Evolutionary conservation across 805 yeast genomes (phyloP), one percentile per base, ranked within the genome.

Genomic region (Torulaspora microellipsoides): DNA sequence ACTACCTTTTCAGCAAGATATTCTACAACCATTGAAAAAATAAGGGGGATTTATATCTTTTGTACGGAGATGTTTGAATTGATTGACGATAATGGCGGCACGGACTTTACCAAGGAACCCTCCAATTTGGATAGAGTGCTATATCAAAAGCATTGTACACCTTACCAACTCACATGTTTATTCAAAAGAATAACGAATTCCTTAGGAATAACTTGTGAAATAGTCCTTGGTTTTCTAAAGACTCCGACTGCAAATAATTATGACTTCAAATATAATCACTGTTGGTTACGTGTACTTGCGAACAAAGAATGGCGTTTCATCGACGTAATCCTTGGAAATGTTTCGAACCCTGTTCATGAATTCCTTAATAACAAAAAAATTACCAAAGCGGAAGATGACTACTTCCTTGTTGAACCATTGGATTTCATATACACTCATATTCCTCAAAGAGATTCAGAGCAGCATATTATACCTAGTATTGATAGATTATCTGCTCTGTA

Each of bases 381-480:
- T 1, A 56, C 48, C 0, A 53, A 43, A 17, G 64, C 66, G 15
- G 73, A 68, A 34, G 54, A 78, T 38, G 83, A 80, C 58, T 93
- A 86, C 63, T 91, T 90, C 65, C 64, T 93, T 47, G 70, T 85
- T 2, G 78, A 81, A 52, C 99, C 99, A 1, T 65, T 81, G 42
- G 77, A 80, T 44, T 59, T 88, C 33, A 77, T 93, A 12, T 83
- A 83, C 49, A 85, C 97, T 0, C 99, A 93, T 63, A 80, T 88
- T 36, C 98, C 99, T 11, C 72, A 80, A 13, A 80, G 80, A 45
- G 78, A 78, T 34, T 83, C 78, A 47, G 83, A 85, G 51, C 99
- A 93, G 64, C 96, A 86, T 65, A 77, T 91, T 15, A 73, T 78
- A 27, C 98, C 97, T 3, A 86, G 95, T 2, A 68, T 91, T 48